Base-by-base conservation (phyloP, 1,139 yeast genomes). In the Spencermartinsiella ligniputridi region DNA sequence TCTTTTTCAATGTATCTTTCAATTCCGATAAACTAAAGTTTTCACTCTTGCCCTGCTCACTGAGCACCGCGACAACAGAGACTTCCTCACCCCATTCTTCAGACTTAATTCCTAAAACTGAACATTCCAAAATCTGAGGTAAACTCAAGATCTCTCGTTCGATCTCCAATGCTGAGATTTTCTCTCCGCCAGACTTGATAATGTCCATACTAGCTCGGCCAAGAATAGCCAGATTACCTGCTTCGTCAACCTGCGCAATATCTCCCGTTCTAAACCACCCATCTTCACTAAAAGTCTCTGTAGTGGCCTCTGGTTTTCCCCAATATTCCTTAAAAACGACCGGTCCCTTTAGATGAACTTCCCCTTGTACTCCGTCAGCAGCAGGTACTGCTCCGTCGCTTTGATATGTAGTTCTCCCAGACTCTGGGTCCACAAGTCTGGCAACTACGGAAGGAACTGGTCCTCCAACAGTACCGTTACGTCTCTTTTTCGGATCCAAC, bases 201-300 rank as follows among this genome's bases (percentile, higher is more conserved):
- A 65, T 64, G 48, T 67, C 71, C 67, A 67, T 66, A 32, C 67
- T 59, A 32, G 63, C 62, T 18, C 70, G 58, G 8, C 70, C 70
- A 25, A 62, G 55, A 41, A 66, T 63, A 43, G 51, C 57, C 46
- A 61, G 53, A 37, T 61, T 53, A 12, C 64, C 65, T 2, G 41
- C 45, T 3, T 46, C 46, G 35, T 62, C 64, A 11, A 59, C 60
- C 9, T 56, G 48, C n/a, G 65, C 69, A 41, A 66, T 61, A 46
- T 66, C 70, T 17, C 70, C 70, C 15, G 70, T 66, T 39, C 56
- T 53, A 51, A 65, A 65, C 69, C 70, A 66, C 12, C 56, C 55
- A 25, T 56, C 63, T 4, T 36, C 48, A 11, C 53, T 48, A 41
- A 66, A 65, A 2, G 64, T 57, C 41, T 56, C 60, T 8, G 39